Conservation (phyloP, 495 filamentous ascomycete genomes). For the Aspergillus saccharolyticus region DNA sequence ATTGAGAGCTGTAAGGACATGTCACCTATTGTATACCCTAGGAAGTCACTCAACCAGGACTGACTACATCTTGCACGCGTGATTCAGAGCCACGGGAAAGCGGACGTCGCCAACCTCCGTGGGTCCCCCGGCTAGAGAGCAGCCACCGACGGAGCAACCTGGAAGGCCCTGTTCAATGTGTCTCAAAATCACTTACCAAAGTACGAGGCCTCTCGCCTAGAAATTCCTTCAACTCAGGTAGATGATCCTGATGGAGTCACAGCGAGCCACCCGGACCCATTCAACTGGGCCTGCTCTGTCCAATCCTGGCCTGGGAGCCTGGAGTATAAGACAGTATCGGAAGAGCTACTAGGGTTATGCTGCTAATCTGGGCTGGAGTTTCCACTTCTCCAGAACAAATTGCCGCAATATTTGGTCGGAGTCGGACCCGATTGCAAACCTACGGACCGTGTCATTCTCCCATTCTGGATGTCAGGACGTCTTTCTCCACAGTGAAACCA, state of each 20-base stretch:
- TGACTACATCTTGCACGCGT: no score
- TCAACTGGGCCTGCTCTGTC: background rate
- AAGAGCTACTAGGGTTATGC: background rate
- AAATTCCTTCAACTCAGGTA: background rate
- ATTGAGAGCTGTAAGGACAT: no score
- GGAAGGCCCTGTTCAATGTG: no score
- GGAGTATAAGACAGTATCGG: background rate
- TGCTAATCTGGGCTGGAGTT: background rate
- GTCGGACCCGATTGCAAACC: background rate
- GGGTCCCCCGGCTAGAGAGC: no score
- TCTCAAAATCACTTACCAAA: no score
- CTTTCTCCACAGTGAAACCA: background rate
- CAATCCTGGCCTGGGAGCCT: background rate
- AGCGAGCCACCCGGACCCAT: background rate
- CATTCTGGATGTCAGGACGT: background rate
- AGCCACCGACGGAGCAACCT: no score
- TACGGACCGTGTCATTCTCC: background rate
- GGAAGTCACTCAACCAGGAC: no score
- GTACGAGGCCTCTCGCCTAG: background rate
- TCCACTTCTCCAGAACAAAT: conserved; percentile 4
- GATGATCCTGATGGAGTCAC: background rate
- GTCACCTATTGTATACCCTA: no score
- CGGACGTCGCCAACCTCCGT: no score
- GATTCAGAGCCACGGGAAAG: no score
- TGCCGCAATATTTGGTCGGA: background rate